These are phyloP conservation scores for Hyphopichia pseudoburtonii DNA, from an alignment of 1,139 yeast species.

Conservation along the genomic window DNA sequence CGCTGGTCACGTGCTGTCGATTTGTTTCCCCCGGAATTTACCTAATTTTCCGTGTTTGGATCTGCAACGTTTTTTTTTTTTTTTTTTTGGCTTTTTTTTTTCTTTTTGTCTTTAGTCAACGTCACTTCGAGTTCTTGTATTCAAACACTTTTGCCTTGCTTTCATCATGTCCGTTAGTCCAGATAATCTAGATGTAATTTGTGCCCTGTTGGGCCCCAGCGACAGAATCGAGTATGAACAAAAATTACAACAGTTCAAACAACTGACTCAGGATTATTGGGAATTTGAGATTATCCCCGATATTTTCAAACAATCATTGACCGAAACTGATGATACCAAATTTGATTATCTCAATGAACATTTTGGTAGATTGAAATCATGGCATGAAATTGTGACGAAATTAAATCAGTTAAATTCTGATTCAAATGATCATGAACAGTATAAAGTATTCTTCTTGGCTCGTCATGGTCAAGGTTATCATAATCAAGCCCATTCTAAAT, in stretches of 20 bases:
- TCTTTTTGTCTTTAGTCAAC: neutral
- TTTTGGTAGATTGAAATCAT: constrained; percentile 35
- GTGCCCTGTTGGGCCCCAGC: constrained; percentile 10
- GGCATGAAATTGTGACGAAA: constrained; percentile 30
- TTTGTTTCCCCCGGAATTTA: too few relatives aligned
- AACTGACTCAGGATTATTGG: constrained; percentile 23
- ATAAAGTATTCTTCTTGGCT: constrained; percentile 42
- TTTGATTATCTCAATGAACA: constrained; percentile 41
- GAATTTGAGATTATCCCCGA: constrained; percentile 37
- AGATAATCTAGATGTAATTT: constrained; percentile 15
- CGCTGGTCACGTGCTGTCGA: too few relatives aligned
- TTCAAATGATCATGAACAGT: constrained; percentile 22
- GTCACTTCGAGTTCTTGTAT: neutral
- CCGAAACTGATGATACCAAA: constrained; percentile 34
- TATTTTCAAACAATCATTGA: constrained; percentile 37
- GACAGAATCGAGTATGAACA: constrained; percentile 15
- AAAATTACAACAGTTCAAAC: constrained; percentile 12
- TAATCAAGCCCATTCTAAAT: constrained; percentile 41
- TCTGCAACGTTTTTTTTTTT: neutral
- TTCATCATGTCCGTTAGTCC: constrained; percentile 14
- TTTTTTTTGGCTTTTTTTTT: neutral
- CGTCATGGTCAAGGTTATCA: constrained; percentile 52
- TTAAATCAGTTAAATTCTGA: constrained; percentile 28
- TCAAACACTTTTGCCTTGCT: neutral
- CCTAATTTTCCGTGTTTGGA: neutral